A percentile compares a stretch with the other conserved stretches of the same genome.
Conservation (phyloP, 805 yeast genomes). For the Ogataea trehaloabstinens region DNA sequence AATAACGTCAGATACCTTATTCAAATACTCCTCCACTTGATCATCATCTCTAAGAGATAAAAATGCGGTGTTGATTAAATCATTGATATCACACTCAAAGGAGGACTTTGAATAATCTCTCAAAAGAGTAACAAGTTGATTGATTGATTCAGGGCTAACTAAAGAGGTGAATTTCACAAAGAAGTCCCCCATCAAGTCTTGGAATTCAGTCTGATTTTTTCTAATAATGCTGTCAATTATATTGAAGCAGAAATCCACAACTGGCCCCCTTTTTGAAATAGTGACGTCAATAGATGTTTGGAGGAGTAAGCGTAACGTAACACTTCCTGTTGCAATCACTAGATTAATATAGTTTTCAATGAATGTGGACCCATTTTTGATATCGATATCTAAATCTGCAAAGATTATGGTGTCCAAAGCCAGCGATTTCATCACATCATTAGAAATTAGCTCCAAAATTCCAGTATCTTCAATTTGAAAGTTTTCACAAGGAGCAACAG, state of each 20-base stretch:
- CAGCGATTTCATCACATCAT: constrained; percentile 22
- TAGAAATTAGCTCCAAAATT: constrained; percentile 20
- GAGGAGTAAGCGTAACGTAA: constrained; percentile 19
- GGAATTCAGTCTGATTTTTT: constrained; percentile 18
- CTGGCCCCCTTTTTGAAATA: constrained; percentile 22
- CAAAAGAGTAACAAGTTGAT: constrained; percentile 33
- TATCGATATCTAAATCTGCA: constrained; percentile 7
- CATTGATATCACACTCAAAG: constrained; percentile 27
- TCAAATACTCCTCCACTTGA: constrained; percentile 9
- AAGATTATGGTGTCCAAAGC: constrained; percentile 22
- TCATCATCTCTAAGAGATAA: constrained; percentile 26
- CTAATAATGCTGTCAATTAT: constrained; percentile 29
- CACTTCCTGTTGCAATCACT: constrained; percentile 16
- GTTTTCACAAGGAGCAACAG: constrained; percentile 11
- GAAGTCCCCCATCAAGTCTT: constrained; percentile 31
- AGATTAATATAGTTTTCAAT: constrained; percentile 24
- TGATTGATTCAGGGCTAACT: constrained; percentile 30
- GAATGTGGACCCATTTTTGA: constrained; percentile 16
- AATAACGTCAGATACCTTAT: constrained; percentile 11
- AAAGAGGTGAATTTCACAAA: constrained; percentile 34
- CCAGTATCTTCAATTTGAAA: constrained; percentile 10
- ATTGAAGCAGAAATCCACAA: constrained; percentile 21
- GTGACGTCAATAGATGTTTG: constrained; percentile 26
- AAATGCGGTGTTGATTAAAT: constrained; percentile 35
- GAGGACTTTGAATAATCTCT: constrained; percentile 24